Conservation (phyloP, 208 protist species). For the Leishmania tropica region DNA sequence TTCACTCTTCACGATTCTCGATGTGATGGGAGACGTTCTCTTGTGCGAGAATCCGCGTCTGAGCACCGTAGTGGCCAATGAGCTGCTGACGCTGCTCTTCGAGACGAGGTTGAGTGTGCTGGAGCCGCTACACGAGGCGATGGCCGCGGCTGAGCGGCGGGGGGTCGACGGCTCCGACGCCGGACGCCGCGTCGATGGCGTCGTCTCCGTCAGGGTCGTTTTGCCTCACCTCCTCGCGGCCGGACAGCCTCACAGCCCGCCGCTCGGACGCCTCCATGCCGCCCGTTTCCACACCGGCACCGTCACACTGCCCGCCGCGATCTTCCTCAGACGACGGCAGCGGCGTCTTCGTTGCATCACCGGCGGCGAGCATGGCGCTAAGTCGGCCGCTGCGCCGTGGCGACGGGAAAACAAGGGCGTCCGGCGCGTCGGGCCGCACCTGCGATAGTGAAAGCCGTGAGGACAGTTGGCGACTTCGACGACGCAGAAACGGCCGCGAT, state of each 20-base stretch:
- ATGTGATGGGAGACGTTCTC: conserved; percentile 44
- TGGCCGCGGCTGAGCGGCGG: conserved; percentile 19
- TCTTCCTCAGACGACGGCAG: too few relatives aligned
- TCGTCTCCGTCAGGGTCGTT: background rate
- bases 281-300: background rate
- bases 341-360: too few relatives aligned
- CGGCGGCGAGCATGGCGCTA: too few relatives aligned
- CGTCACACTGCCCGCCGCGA: too few relatives aligned
- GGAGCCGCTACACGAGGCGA: conserved; percentile 31
- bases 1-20: conserved; percentile 46
- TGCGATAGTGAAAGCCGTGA: too few relatives aligned
- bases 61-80: conserved; percentile 52
- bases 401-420: background rate
- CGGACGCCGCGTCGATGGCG: conserved; percentile 10
- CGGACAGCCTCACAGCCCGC: too few relatives aligned
- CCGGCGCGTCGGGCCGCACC: background rate
- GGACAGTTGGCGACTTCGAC: too few relatives aligned
- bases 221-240: too few relatives aligned
- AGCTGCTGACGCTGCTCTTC: conserved; percentile 57
- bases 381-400: too few relatives aligned
- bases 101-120: conserved; percentile 54
- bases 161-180: background rate
- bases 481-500: too few relatives aligned
- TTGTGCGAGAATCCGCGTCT: conserved; percentile 53
- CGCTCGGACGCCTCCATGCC: background rate